Conservation (phyloP, 176 grass and related monocot species). For the Aegilops umbellulata region DNA sequence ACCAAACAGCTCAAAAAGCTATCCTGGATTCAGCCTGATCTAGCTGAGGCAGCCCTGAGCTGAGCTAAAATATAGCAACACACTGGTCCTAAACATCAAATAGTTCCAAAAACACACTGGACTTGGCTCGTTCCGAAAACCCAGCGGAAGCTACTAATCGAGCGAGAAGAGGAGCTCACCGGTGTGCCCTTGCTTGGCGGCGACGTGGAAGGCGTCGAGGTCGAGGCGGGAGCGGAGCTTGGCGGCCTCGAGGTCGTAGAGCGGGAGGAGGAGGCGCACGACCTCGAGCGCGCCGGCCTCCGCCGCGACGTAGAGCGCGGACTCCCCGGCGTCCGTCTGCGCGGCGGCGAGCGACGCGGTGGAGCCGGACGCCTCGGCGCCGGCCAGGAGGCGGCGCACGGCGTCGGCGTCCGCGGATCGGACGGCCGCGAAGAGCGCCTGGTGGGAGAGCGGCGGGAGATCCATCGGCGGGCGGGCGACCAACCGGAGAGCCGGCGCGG, state of each 20-base stretch:
- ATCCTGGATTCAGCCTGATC: background rate
- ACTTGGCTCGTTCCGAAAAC: background rate
- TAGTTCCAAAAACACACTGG: background rate
- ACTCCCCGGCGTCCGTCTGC: conserved; percentile 81
- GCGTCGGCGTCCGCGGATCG: conserved; percentile 71
- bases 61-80: background rate
- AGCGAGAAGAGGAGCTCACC: conserved; percentile 34
- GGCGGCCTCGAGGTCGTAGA: conserved; percentile 68
- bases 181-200: conserved; percentile 81
- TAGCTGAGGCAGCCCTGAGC: background rate
- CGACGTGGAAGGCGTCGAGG: conserved; percentile 89
- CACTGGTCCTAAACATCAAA: too few species aligned
- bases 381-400: conserved; percentile 46
- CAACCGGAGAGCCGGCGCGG: background rate
- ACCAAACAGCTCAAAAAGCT: background rate
- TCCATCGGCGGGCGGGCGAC: conserved; percentile 45
- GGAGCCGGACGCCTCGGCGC: conserved; percentile 28
- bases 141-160: background rate
- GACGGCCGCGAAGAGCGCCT: conserved; percentile 77
- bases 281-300: conserved; percentile 75
- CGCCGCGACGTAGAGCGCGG: conserved; percentile 84
- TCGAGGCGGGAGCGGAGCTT: conserved; percentile 78
- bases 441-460: conserved; percentile 71
- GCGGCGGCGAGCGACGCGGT: conserved; percentile 38
- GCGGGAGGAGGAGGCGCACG: conserved; percentile 61